Conservation (phyloP, 805 yeast genomes). For the Hanseniaspora vineae region DNA sequence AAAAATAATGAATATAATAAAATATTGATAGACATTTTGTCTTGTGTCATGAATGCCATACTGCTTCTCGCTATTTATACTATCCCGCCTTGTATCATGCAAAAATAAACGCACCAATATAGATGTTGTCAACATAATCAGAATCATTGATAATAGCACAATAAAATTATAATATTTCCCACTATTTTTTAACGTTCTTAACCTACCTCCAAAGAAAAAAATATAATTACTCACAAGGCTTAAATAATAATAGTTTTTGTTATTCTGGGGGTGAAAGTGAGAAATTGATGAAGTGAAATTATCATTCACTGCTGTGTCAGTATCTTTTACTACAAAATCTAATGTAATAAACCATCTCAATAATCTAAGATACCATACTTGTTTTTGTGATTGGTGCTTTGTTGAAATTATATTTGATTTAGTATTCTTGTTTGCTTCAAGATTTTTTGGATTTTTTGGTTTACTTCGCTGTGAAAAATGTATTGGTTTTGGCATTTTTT, state of each 20-base stretch:
- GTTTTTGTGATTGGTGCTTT: too few species aligned
- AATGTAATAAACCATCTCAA: conserved; percentile 7
- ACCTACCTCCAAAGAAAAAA: conserved; percentile 55
- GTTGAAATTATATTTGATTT: too few species aligned
- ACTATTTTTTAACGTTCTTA: conserved; percentile 30
- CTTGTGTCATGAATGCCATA: neutral
- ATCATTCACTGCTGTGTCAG: neutral
- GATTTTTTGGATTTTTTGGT: too few species aligned
- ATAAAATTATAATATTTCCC: conserved; percentile 33
- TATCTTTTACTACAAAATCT: neutral
- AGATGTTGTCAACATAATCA: conserved; percentile 13
- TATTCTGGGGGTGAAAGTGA: neutral
- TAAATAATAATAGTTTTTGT: conserved; percentile 12
- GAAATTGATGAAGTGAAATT: too few species aligned
- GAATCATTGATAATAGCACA: conserved; percentile 40
- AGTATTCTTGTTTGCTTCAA: too few species aligned
- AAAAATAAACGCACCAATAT: conserved; percentile 9
- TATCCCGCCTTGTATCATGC: neutral
- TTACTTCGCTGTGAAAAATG: too few species aligned
- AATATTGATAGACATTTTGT: conserved; percentile 12
- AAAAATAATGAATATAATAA: conserved; percentile 43
- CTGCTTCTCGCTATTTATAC: too few species aligned
- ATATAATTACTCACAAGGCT: conserved; percentile 25
- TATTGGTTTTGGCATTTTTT: too few species aligned
- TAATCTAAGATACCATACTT: too few species aligned